Evolutionary conservation across 2,329 filamentous ascomycete genomes (phyloP), one percentile per base, ranked within the genome.

Genomic region (Arthrobotrys conoides): DNA sequence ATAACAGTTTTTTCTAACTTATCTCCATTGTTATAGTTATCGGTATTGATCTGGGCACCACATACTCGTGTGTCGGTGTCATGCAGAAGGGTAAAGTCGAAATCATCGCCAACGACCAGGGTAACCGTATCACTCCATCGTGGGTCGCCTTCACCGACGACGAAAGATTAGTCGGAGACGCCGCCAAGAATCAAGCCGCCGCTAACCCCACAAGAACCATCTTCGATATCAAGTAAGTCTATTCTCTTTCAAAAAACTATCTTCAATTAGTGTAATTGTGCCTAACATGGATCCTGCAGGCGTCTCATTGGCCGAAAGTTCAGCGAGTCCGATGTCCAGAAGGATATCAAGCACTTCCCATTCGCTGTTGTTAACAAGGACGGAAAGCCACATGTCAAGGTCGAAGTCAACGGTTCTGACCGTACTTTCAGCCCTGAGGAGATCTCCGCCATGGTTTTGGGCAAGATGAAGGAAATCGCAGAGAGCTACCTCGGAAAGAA

Each of bases 81-180:
- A 97, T 97, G 93, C 92, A 94, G 85, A 92, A 93, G 85, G 94
- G 94, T 85, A 96, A 95, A 87, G 93, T 97, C 82, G 93, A 97
- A 84, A 97, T 97, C 87, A 89, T 97, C 83, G 93, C 93, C 87
- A 97, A 97, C 88, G 93, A 97, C 87, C 94, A 97, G 88, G 93
- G 93, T 88, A 94, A 97, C 90, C 92, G 93, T 88, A 97, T 97
- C 83, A 97, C 94, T 83, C 94, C 94, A 71, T 97, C 93, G 81
- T 97, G 96, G 86, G 94, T 97, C 84, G 94, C 93, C 84, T 97
- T 97, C 86, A 98, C 94, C 86, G 94, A 98, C 83, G 94, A 97
- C 81, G 96, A 98, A 87, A 91, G 96, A 84, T 89, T 99, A 82
- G 94, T 99, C 82, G 96, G 96, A 89, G 96, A 99, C 86, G 93